Evolutionary conservation across 805 yeast species (phyloP).

Genomic region (Yamadazyma sp.): DNA sequence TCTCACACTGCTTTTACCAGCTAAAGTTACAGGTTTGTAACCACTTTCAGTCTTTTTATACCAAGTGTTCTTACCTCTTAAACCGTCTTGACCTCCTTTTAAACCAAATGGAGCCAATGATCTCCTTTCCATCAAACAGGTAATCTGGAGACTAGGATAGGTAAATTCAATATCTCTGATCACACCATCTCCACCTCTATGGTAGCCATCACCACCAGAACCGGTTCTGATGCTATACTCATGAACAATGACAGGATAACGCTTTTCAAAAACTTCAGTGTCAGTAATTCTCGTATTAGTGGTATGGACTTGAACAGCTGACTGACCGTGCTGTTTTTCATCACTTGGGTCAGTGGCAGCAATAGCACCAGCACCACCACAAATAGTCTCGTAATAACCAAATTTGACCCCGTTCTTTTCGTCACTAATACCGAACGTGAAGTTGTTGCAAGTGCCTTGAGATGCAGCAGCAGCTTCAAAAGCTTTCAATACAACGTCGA

Average conservation of each 20-base stretch:
- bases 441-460: conserved; percentile 93
- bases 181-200: conserved; percentile 83
- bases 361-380: conserved; percentile 96
- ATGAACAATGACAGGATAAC: conserved; percentile 79
- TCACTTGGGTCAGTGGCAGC: conserved; percentile 57
- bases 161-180: conserved; percentile 79
- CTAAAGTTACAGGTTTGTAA: conserved; percentile 26
- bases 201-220: conserved; percentile 80
- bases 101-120: conserved; percentile 84
- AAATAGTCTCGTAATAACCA: conserved; percentile 92
- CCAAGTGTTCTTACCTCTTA: conserved; percentile 56
- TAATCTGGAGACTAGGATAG: conserved; percentile 50
- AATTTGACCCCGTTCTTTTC: conserved; percentile 55
- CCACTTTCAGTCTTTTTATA: conserved; percentile 19
- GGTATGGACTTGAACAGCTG: conserved; percentile 93
- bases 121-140: conserved; percentile 84
- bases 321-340: conserved; percentile 49
- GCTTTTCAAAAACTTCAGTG: conserved; percentile 81
- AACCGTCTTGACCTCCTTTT: conserved; percentile 77
- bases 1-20: conserved; percentile 34
- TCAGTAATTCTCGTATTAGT: conserved; percentile 93
- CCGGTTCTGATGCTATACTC: conserved; percentile 67
- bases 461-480: conserved; percentile 91
- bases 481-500: conserved; percentile 85
- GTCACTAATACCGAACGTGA: conserved; percentile 86